Conservation (phyloP, 805 yeast species). For the Ogataea sp. region DNA sequence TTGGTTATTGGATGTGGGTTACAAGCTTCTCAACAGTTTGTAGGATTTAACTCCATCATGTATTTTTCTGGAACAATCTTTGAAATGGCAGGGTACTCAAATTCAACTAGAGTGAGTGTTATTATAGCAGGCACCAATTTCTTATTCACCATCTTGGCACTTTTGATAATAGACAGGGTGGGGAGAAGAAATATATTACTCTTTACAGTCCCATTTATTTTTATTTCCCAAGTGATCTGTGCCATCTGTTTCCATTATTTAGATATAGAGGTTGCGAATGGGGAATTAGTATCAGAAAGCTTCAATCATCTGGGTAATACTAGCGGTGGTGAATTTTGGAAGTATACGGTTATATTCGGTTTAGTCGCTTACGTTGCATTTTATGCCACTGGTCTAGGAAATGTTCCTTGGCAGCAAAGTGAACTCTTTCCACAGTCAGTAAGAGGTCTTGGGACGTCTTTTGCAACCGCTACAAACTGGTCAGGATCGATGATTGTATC, state of each 20-base stretch:
- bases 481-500: conserved; percentile 46
- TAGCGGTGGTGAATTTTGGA: conserved; percentile 29
- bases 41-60: conserved; percentile 53
- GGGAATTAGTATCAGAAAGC: conserved; percentile 5
- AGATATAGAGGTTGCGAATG: conserved; percentile 20
- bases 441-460: conserved; percentile 39
- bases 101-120: conserved; percentile 46
- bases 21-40: conserved; percentile 49
- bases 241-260: conserved; percentile 42
- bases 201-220: conserved; percentile 38
- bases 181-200: conserved; percentile 44
- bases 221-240: conserved; percentile 36
- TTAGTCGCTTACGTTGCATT: conserved; percentile 43
- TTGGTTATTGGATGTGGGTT: conserved; percentile 47
- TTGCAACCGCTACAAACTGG: conserved; percentile 33
- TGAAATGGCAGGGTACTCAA: conserved; percentile 42
- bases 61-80: conserved; percentile 49
- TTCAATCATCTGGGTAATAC: conserved; percentile 8
- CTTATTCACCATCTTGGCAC: conserved; percentile 40
- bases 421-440: conserved; percentile 49
- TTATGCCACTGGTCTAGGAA: conserved; percentile 49
- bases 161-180: conserved; percentile 39
- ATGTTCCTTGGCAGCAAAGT: conserved; percentile 53
- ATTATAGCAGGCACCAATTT: conserved; percentile 50
- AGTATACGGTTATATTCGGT: conserved; percentile 34